These are phyloP conservation scores for Claviceps maximensis DNA, from an alignment of 2,329 filamentous ascomycete species.

Conservation along the genomic window DNA sequence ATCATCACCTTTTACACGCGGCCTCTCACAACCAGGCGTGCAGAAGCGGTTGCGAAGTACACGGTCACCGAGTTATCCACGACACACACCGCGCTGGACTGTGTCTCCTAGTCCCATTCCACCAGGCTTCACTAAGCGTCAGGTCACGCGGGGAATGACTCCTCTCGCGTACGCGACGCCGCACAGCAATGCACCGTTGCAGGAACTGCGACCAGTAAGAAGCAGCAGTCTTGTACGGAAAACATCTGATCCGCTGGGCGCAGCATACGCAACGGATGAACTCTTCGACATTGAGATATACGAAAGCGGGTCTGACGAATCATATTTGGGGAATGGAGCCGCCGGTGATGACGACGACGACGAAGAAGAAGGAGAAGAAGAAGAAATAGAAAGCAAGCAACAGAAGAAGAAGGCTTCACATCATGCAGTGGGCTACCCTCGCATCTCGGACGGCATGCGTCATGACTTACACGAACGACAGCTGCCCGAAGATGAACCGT, in stretches of 20 bases:
- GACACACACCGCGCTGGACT: conserved; percentile 44
- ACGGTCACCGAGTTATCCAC: conserved; percentile 41
- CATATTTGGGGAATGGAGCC: conserved; percentile 17
- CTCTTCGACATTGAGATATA: conserved; percentile 24
- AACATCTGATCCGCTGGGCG: conserved; percentile 18
- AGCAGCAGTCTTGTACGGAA: conserved; percentile 17
- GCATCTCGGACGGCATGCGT: conserved; percentile 3
- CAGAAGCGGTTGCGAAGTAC: conserved; percentile 41
- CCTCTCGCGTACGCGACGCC: conserved; percentile 67
- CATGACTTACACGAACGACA: conserved; percentile 16
- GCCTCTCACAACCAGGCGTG: conserved; percentile 17
- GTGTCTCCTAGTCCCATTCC: conserved; percentile 32
- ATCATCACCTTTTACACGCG: conserved; percentile 18
- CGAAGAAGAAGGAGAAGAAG: conserved; percentile 8
- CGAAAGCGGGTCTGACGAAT: conserved; percentile 22
- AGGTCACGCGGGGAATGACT: conserved; percentile 24
- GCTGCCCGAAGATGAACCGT: conserved; percentile 40
- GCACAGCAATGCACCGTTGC: conserved; percentile 46
- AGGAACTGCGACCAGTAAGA: conserved; percentile 23
- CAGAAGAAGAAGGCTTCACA: conserved; percentile 13
- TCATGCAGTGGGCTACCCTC: conserved; percentile 16
- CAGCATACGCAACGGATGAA: conserved; percentile 19
- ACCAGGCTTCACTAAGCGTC: conserved; percentile 20
- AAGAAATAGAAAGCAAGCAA: conserved; percentile 5
- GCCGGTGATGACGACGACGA: conserved; percentile 14